phyloP scores from a whole-genome alignment of 345 rosid species.

The Arabis alpina region DNA sequence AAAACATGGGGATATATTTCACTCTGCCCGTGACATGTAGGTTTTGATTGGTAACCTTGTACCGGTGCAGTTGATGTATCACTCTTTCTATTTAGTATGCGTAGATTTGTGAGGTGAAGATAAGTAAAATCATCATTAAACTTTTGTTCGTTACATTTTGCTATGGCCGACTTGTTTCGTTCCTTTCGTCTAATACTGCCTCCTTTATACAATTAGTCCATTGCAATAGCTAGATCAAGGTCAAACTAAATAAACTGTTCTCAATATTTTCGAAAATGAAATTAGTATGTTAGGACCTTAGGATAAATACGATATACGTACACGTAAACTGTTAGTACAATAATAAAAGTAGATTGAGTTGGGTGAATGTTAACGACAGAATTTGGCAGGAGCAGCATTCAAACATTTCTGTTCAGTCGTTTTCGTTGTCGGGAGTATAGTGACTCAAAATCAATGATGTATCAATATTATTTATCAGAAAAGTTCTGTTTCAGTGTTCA shows the following conservation, averaged over 20 bases:
- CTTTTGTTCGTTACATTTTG: too few species aligned
- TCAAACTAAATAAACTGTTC: neutral
- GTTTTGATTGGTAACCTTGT: too few species aligned
- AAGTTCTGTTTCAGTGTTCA: conserved; percentile 29
- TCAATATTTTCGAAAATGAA: neutral
- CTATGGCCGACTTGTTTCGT: neutral
- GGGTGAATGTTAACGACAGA: conserved; percentile 17
- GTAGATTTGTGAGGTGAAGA: too few species aligned
- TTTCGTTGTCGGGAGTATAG: conserved; percentile 36
- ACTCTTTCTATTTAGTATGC: too few species aligned
- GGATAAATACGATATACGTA: neutral
- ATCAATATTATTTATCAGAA: conserved; percentile 9
- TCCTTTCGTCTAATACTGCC: neutral
- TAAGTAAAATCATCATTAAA: too few species aligned
- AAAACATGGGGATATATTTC: conserved; percentile 13
- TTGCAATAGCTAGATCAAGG: neutral
- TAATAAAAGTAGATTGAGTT: neutral
- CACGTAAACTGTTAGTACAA: conserved; percentile 9
- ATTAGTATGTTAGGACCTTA: neutral
- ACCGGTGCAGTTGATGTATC: too few species aligned
- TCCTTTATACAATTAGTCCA: neutral
- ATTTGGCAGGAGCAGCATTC: conserved; percentile 21
- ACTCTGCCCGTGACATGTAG: too few species aligned
- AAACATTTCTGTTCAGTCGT: conserved; percentile 32
- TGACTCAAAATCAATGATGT: conserved; percentile 29